A percentile compares a stretch with the other conserved stretches of the same genome.
These are phyloP conservation scores for Ascoidea rubescens DNA, from an alignment of 805 yeast species.

Conservation along the genomic window DNA sequence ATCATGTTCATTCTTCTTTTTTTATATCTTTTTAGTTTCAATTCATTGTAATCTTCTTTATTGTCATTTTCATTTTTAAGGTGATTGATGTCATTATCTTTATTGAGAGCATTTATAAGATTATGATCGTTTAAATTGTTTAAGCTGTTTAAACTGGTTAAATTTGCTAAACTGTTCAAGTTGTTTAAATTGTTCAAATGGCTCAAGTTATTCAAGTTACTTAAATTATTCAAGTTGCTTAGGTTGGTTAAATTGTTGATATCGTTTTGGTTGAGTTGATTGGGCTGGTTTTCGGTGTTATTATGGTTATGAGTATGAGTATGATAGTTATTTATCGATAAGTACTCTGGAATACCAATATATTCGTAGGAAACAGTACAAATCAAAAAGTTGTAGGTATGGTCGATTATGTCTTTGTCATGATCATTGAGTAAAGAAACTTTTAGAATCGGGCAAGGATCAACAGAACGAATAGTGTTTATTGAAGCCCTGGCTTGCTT, in stretches of 20 bases:
- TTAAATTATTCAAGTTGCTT: too few relatives aligned
- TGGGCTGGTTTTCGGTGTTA: not conserved
- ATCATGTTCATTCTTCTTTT: slow-evolving; percentile 6
- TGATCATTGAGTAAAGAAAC: not conserved
- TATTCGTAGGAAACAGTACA: slow-evolving; percentile 9
- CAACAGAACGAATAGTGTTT: slow-evolving; percentile 3
- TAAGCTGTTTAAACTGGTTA: not conserved
- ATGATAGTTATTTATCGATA: not conserved
- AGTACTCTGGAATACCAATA: not conserved
- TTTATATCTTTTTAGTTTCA: slow-evolving; percentile 7
- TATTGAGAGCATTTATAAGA: too few relatives aligned
- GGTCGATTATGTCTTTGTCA: slow-evolving; percentile 5
- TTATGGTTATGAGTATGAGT: too few relatives aligned
- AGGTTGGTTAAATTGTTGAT: not conserved
- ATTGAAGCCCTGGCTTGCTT: slow-evolving; percentile 12
- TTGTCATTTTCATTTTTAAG: too few relatives aligned
- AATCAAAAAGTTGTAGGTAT: slow-evolving; percentile 5
- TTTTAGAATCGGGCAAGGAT: slow-evolving; percentile 8
- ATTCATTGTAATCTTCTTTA: not conserved
- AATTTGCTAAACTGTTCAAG: too few relatives aligned
- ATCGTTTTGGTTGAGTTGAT: not conserved
- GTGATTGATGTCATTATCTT: too few relatives aligned
- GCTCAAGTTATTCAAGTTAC: not conserved
- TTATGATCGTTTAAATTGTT: too few relatives aligned
- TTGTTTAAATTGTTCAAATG: too few relatives aligned